Percentiles rank a stretch among this genome's conserved stretches.
Evolutionary conservation across 1,284 basidiomycete species (phyloP).

Genomic region (Cryptococcus hybrid): DNA sequence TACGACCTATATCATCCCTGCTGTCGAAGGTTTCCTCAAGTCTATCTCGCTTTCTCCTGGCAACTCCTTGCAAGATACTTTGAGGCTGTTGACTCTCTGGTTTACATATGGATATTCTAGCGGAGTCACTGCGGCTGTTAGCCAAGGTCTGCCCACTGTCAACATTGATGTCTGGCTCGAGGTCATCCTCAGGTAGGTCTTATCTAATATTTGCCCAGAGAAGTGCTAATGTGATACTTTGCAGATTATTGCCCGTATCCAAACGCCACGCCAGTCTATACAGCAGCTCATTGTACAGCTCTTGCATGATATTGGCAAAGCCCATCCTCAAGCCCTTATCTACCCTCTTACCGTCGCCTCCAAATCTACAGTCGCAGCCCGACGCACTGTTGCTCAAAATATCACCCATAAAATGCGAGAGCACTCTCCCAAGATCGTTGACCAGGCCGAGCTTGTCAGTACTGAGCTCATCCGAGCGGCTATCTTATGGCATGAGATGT

Average conservation of each 20-base stretch:
- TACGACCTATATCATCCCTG: conserved; percentile 85
- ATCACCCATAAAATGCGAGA: conserved; percentile 96
- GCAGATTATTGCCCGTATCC: conserved; percentile 97
- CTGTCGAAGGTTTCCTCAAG: conserved; percentile 96
- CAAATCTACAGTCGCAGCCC: conserved; percentile 83
- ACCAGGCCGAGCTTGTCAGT: conserved; percentile 89
- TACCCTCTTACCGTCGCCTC: conserved; percentile 98
- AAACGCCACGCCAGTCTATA: conserved; percentile 86
- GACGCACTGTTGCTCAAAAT: conserved; percentile 76
- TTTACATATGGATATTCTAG: conserved; percentile 96
- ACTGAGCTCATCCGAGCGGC: conserved; percentile 96
- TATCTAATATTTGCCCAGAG: not conserved
- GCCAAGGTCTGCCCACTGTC: conserved; percentile 81
- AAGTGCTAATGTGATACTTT: not conserved
- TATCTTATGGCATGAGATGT: conserved; percentile 98
- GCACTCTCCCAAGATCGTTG: conserved; percentile 84
- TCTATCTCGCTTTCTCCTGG: conserved; percentile 89
- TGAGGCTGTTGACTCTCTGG: conserved; percentile 93
- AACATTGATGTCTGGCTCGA: conserved; percentile 98
- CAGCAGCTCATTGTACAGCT: conserved; percentile 87
- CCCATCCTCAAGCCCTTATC: conserved; percentile 96
- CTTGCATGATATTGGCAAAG: conserved; percentile 88
- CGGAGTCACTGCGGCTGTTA: conserved; percentile 88
- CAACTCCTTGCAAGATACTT: conserved; percentile 92
- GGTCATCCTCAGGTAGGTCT: conserved; percentile 82